Evolutionary conservation across 164 flowering plant species (phyloP).

Genomic region (Kalanchoe fedtschenkoi): DNA sequence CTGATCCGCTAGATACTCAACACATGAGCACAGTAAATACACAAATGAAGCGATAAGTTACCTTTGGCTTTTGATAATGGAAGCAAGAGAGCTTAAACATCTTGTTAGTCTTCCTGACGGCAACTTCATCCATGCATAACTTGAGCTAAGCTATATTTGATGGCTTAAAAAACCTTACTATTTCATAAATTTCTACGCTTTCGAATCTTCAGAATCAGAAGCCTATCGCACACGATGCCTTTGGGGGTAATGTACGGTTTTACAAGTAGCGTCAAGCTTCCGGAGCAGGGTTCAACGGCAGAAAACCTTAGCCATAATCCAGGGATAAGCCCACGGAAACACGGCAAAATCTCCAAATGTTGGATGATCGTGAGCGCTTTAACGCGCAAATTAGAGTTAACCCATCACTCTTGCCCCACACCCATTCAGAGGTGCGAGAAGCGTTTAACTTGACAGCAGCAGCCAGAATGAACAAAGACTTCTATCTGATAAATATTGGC

Average conservation of each 20-base stretch:
- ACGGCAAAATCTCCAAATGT: slow-evolving; percentile 84
- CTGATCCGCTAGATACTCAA: too few relatives aligned
- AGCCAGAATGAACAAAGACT: slow-evolving; percentile 80
- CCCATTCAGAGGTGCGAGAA: slow-evolving; percentile 91
- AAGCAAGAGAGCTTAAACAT: slow-evolving; percentile 85
- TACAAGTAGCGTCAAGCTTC: slow-evolving; percentile 16
- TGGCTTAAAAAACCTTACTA: slow-evolving; percentile 11
- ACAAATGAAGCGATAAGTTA: slow-evolving; percentile 21
- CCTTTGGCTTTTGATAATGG: slow-evolving; percentile 57
- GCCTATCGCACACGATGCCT: neutral
- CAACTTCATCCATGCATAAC: slow-evolving; percentile 33
- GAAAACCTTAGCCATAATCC: slow-evolving; percentile 73
- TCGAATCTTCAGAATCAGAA: slow-evolving; percentile 1
- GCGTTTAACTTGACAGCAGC: slow-evolving; percentile 43
- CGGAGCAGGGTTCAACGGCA: slow-evolving; percentile 7
- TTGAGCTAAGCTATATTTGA: too few relatives aligned
- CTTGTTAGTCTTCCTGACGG: slow-evolving; percentile 7
- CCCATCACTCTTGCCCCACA: slow-evolving; percentile 64
- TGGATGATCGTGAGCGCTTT: slow-evolving; percentile 69
- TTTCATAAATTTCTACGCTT: slow-evolving; percentile 7
- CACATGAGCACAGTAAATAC: too few relatives aligned
- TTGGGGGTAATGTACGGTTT: too few relatives aligned
- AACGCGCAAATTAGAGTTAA: slow-evolving; percentile 40
- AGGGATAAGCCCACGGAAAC: slow-evolving; percentile 62
- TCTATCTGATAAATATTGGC: slow-evolving; percentile 27